Base-by-base conservation (phyloP, 2,329 filamentous ascomycete species). In the Daldinia eschscholtzii region DNA sequence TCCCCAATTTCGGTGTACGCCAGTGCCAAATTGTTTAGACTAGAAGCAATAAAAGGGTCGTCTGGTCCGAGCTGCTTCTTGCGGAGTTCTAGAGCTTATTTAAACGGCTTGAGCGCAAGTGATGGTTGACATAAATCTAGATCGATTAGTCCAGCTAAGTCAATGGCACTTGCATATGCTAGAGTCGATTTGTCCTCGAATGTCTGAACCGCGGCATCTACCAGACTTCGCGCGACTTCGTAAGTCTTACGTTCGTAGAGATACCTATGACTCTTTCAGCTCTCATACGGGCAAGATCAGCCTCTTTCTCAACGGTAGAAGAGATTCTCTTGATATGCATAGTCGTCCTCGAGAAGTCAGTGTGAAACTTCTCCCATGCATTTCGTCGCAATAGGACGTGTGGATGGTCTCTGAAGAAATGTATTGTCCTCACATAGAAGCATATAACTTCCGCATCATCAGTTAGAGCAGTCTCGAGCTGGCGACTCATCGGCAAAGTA, bases 291-390 rank as follows among this genome's bases (percentile, higher is more conserved):
- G 73, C 73, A 30, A 75, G 46, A 39, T 77, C 75, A 13, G 76
- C 75, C 66, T 78, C 75, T 52, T 57, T 73, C 61, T 78, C 75
- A 18, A 78, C 74, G 26, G 64, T 67, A 9, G 68, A 68, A 3
- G 75, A 76, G 10, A 78, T 70, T 13, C 67, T 66, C 56, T 74
- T 74, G 42, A 77, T 73, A 6, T 76, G 74, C 67, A 57, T 70
- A 44, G 65, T 63, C 13, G 39, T 41, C 39, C 39, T 41, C 15
- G 39, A 41, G 39, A 41, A 41, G 39, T 41, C 39, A 5, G 13
- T 7, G 5, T 41, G 39, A n/a, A 41, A 41, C 7, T 41, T 41
- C 1, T 41, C 39, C 39, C 39, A 41, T n/a, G 39, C 39, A 18
- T 41, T 41, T n/a, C 39, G 39, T n/a, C 39, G 39, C n/a, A 41